Evolutionary conservation across 176 grass and related monocot genomes (phyloP).

Genomic region (Juncus effusus): DNA sequence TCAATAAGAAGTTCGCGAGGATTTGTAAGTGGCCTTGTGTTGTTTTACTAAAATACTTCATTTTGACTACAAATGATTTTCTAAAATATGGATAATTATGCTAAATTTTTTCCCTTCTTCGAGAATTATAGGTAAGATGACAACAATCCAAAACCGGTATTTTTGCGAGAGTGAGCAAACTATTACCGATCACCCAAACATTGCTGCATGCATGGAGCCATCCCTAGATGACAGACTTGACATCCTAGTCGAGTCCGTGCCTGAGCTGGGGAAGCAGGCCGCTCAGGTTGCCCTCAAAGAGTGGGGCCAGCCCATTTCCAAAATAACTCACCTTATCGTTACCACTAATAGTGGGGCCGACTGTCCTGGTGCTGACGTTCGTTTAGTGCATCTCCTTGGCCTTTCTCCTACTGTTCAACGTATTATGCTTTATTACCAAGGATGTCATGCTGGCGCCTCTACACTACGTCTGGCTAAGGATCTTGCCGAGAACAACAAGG

Average conservation of each 20-base stretch:
- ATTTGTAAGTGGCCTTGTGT: background rate
- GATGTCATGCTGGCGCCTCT: too few species aligned
- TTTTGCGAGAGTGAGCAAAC: conserved; percentile 14
- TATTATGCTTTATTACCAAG: conserved; percentile 11
- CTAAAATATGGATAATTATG: conserved; percentile 1
- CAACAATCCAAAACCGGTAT: conserved; percentile 31
- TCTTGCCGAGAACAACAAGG: conserved; percentile 26
- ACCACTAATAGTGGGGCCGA: too few species aligned
- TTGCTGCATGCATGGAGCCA: background rate
- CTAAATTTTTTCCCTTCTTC: background rate
- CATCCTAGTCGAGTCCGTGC: background rate
- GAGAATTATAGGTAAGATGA: conserved; percentile 30
- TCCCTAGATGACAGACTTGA: conserved; percentile 38
- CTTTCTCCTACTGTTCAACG: conserved; percentile 39
- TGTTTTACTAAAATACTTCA: background rate
- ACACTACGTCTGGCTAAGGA: too few species aligned
- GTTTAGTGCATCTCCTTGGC: conserved; percentile 37
- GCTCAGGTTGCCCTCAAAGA: too few species aligned
- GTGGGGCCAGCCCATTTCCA: too few species aligned
- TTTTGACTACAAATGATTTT: background rate
- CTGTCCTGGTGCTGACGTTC: conserved; percentile 31
- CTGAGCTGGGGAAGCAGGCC: too few species aligned
- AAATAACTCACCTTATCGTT: too few species aligned
- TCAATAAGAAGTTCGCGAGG: background rate
- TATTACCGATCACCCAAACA: background rate